phyloP scores from a whole-genome alignment of 257 asterid genomes.

The Nicotiana undulata region DNA sequence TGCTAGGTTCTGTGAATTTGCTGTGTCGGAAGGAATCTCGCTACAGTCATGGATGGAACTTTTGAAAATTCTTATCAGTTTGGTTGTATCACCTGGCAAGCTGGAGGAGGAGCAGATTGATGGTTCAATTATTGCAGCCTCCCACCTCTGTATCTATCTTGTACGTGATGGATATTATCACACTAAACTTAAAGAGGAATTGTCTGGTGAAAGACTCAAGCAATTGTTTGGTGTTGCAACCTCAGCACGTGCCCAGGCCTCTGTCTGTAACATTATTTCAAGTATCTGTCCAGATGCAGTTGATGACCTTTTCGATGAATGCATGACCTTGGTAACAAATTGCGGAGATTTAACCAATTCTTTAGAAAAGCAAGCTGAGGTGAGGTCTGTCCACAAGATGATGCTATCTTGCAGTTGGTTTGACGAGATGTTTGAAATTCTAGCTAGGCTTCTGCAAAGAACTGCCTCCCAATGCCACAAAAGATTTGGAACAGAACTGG shows the following conservation, averaged over 20 bases:
- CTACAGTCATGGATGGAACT: conserved; percentile 55
- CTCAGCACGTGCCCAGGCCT: conserved; percentile 66
- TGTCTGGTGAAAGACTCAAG: conserved; percentile 56
- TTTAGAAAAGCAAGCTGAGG: conserved; percentile 53
- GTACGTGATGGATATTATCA: conserved; percentile 43
- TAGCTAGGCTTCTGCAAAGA: conserved; percentile 53
- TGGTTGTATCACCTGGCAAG: conserved; percentile 40
- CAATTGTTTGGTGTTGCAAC: conserved; percentile 62
- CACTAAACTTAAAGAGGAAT: conserved; percentile 45
- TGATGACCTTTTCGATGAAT: conserved; percentile 52
- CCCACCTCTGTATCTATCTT: conserved; percentile 59
- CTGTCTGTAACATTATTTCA: conserved; percentile 62
- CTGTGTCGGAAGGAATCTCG: conserved; percentile 70
- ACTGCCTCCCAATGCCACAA: conserved; percentile 49
- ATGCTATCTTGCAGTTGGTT: conserved; percentile 65
- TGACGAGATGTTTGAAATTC: conserved; percentile 62
- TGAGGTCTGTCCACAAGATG: conserved; percentile 84
- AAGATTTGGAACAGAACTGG: conserved; percentile 31
- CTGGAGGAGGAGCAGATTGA: conserved; percentile 48
- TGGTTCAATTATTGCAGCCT: conserved; percentile 66
- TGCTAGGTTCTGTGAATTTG: conserved; percentile 88
- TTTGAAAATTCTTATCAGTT: conserved; percentile 42
- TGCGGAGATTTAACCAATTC: conserved; percentile 45
- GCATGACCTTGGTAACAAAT: conserved; percentile 60
- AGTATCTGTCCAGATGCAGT: conserved; percentile 42